A percentile compares a stretch with the other conserved stretches of the same genome.
phyloP scores from a whole-genome alignment of 371 early-diverging fungal species.

The Gilbertella persicaria region DNA sequence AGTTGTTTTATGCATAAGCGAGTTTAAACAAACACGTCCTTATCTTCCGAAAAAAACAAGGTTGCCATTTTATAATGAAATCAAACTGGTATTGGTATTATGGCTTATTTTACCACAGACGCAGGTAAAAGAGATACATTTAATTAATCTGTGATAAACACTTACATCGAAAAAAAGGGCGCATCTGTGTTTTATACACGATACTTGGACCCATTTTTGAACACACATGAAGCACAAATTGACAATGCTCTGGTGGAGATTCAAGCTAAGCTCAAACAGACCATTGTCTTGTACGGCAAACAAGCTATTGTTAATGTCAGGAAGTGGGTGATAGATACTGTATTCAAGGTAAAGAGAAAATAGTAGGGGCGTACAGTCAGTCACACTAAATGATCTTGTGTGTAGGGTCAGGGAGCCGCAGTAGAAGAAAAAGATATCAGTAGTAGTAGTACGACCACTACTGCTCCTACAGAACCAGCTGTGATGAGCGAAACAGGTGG shows the following conservation, averaged over 20 bases:
- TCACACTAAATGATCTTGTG: too few species aligned
- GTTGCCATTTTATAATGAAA: constrained; percentile 47
- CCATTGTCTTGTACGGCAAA: constrained; percentile 24
- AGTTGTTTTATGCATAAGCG: too few species aligned
- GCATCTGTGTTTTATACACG: constrained; percentile 23
- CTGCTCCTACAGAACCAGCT: background rate
- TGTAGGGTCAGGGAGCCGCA: background rate
- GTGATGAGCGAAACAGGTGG: constrained; percentile 3
- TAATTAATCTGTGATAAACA: too few species aligned
- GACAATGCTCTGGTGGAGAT: constrained; percentile 23
- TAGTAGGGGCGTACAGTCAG: too few species aligned
- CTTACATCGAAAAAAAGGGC: too few species aligned
- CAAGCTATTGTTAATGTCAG: constrained; percentile 16
- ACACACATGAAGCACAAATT: constrained; percentile 24
- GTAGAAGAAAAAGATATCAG: background rate
- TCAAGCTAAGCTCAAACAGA: constrained; percentile 23
- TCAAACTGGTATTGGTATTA: constrained; percentile 36
- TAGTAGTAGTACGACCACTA: background rate
- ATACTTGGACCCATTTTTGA: constrained; percentile 29
- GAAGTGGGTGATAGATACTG: constrained; percentile 14
- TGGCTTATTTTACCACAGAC: constrained; percentile 53
- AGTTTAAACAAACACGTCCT: too few species aligned
- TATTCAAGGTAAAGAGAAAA: constrained; percentile 16
- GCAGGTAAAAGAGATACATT: constrained; percentile 25
- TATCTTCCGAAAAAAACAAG: constrained; percentile 16